Base-by-base conservation (phyloP, 129 eudicot species). In the Scalesia atractyloides region DNA sequence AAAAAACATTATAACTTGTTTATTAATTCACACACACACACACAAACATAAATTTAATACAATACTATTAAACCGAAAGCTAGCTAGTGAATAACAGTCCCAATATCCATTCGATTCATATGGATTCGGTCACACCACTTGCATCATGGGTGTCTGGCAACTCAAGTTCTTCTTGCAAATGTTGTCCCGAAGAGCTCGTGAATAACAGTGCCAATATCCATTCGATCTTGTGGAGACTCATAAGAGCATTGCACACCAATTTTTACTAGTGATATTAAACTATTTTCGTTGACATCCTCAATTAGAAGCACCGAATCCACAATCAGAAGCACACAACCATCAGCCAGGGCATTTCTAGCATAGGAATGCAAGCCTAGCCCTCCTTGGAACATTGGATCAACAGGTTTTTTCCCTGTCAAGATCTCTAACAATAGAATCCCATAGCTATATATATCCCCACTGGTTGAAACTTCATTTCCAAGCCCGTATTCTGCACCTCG, bases 341-440 rank as follows among this genome's bases (percentile, higher is more conserved):
- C 57, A 5, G 66, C 62, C 47, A 74, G 22, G 4, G 80, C 80
- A 17, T 10, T 20, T 58, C 44, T 43, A 20, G 80, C 80, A 14
- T 65, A 74, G 11, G 49, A 50, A 58, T 68, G 84, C 60, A 80
- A 66, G 24, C 68, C 54, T 24, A 74, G 26, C 17, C 72, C 61
- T 12, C 34, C 76, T 36, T 19, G 5, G 14, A 78, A 78, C 77
- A 78, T 78, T 33, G 51, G 77, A 64, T 71, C 73, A 13, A 53
- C 18, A 19, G 82, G 82, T 78, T 51, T 78, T 43, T 64, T 78
- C 2, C 82, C 68, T 3, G 68, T 78, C 58, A 76, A 49, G 39
- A 76, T 48, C 81, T 82, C 79, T 66, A 82, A 39, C 39, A 82
- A 24, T 12, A 77, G 64, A 13, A 82, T 68, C 61, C 85, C 85